These are phyloP conservation scores for Dendrothele bispora DNA, from an alignment of 768 basidiomycete genomes.

Conservation along the genomic window DNA sequence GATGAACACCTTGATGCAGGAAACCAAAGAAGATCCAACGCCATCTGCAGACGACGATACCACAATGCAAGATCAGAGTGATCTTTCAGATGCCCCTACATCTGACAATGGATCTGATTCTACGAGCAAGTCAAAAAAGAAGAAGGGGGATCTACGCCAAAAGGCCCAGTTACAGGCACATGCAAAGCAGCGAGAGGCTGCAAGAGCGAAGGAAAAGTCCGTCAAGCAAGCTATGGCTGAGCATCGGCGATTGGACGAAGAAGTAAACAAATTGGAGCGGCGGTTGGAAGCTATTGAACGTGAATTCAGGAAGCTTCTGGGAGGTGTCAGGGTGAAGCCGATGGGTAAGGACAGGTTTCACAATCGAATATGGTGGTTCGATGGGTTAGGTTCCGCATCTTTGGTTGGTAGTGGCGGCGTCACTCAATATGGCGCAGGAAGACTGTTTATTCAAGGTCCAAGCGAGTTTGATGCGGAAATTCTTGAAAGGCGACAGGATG, in stretches of 20 bases:
- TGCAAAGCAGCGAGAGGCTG: slow-evolving; percentile 80
- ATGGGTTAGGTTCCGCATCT: slow-evolving; percentile 87
- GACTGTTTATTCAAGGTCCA: slow-evolving; percentile 92
- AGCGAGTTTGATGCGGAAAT: slow-evolving; percentile 78
- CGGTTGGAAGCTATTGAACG: slow-evolving; percentile 86
- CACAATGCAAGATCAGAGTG: slow-evolving; percentile 64
- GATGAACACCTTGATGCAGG: slow-evolving; percentile 63
- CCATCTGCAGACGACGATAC: slow-evolving; percentile 55
- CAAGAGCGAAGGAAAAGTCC: slow-evolving; percentile 74
- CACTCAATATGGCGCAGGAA: slow-evolving; percentile 83
- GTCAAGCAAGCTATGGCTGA: slow-evolving; percentile 82
- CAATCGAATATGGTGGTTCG: slow-evolving; percentile 98
- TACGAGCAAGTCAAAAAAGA: slow-evolving; percentile 41
- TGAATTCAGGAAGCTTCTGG: slow-evolving; percentile 89
- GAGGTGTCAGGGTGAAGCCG: slow-evolving; percentile 83
- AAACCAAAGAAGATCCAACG: slow-evolving; percentile 48
- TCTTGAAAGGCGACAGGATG: slow-evolving; percentile 56
- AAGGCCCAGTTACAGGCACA: slow-evolving; percentile 58
- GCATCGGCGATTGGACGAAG: slow-evolving; percentile 83
- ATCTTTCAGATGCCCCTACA: slow-evolving; percentile 67
- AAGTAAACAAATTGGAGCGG: slow-evolving; percentile 79
- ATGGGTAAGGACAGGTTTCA: slow-evolving; percentile 92
- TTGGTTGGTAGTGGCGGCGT: slow-evolving; percentile 77
- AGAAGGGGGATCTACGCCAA: slow-evolving; percentile 48
- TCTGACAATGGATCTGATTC: slow-evolving; percentile 66